Conservation (phyloP, 2,329 filamentous ascomycete genomes). For the Juglanconis juglandina region DNA sequence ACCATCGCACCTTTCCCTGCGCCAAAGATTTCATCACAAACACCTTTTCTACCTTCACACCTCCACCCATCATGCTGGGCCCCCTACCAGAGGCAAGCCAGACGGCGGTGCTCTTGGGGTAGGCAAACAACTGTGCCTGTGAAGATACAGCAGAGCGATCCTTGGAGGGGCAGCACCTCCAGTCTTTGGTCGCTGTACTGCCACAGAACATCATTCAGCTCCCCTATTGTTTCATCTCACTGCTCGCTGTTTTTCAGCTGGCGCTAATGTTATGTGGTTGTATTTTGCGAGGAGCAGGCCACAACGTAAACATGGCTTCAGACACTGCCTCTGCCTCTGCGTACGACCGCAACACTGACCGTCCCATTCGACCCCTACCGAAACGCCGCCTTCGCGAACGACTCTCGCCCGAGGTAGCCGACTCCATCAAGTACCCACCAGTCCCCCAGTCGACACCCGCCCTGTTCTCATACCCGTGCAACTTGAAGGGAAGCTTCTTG, state of each 20-base stretch:
- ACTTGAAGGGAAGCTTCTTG: conserved; percentile 34
- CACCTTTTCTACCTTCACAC: not conserved
- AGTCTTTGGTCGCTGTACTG: not conserved
- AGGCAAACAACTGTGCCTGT: not conserved
- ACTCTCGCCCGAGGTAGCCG: conserved; percentile 79
- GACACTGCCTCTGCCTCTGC: conserved; percentile 73
- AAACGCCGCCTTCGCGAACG: conserved; percentile 84
- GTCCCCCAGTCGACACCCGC: conserved; percentile 67
- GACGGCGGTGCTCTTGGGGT: not conserved
- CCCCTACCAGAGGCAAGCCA: not conserved
- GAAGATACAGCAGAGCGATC: not conserved
- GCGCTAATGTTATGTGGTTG: conserved; percentile 29
- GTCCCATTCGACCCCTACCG: conserved; percentile 88
- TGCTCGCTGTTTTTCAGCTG: conserved; percentile 18
- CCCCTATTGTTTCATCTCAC: not conserved
- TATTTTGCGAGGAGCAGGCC: conserved; percentile 32
- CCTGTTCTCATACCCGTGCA: conserved; percentile 71
- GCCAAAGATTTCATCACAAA: not conserved
- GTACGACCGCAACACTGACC: conserved; percentile 54
- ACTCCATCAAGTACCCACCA: conserved; percentile 77
- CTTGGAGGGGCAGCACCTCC: not conserved
- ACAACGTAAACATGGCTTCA: conserved; percentile 56
- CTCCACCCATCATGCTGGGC: not conserved
- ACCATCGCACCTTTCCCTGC: not conserved
- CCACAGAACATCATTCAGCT: not conserved